Evolutionary conservation across 352 stramenopile genomes (phyloP).

Genomic region (Pythium coloratum): DNA sequence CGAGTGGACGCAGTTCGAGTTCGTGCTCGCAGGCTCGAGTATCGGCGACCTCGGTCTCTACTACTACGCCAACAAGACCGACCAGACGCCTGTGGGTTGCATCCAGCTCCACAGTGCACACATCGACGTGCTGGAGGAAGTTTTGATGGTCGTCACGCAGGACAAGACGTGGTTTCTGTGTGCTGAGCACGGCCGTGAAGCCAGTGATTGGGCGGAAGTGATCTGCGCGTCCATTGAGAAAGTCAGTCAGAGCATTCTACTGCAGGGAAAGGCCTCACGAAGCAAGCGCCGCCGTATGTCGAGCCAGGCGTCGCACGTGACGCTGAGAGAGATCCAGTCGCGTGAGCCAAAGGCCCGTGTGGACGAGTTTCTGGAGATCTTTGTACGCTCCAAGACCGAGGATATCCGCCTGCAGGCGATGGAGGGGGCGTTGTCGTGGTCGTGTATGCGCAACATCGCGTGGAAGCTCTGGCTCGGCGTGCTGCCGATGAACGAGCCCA

Average conservation of each 20-base stretch:
- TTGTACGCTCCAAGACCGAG: constrained; percentile 51
- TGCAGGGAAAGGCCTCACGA: constrained; percentile 17
- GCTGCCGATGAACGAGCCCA: constrained; percentile 45
- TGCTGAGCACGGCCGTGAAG: constrained; percentile 51
- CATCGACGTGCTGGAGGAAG: constrained; percentile 72
- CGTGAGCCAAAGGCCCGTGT: constrained; percentile 48
- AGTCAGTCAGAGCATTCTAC: constrained; percentile 26
- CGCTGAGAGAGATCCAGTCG: constrained; percentile 63
- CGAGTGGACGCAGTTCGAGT: constrained; percentile 67
- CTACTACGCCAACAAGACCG: constrained; percentile 54
- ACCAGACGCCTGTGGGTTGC: constrained; percentile 42
- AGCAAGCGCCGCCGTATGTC: constrained; percentile 37
- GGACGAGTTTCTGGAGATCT: constrained; percentile 75
- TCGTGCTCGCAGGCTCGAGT: constrained; percentile 58
- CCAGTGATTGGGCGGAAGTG: constrained; percentile 60
- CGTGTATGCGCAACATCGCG: constrained; percentile 63
- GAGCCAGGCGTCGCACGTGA: constrained; percentile 42
- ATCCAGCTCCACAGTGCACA: constrained; percentile 65
- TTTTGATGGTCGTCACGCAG: constrained; percentile 73
- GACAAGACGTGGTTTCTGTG: constrained; percentile 86
- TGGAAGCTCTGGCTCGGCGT: constrained; percentile 77
- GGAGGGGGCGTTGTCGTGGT: constrained; percentile 68
- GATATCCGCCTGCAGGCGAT: constrained; percentile 55
- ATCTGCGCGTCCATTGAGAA: constrained; percentile 64
- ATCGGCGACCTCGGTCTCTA: constrained; percentile 62